A percentile compares a stretch with the other conserved stretches of the same genome.
Conservation (phyloP, 257 asterid species). For the Gentiana macrophylla region DNA sequence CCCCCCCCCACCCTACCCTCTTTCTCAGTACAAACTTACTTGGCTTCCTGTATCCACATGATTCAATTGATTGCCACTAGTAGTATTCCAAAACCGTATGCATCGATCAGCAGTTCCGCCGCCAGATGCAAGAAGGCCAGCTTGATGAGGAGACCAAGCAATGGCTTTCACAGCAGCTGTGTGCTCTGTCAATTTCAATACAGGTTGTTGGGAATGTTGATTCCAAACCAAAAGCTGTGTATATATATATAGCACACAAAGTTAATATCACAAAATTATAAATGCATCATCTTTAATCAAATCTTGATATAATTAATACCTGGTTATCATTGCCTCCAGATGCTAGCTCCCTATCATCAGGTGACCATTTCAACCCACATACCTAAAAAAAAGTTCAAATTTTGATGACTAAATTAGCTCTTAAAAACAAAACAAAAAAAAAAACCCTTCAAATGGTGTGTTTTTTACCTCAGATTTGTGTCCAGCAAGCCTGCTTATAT, state of each 20-base stretch:
- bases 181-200: conserved; percentile 76
- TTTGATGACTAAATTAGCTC: too few species aligned
- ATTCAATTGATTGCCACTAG: conserved; percentile 69
- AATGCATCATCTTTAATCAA: not conserved
- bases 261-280: not conserved
- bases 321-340: conserved; percentile 98
- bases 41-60: conserved; percentile 93
- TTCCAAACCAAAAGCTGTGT: conserved; percentile 88
- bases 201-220: conserved; percentile 73
- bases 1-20: too few species aligned
- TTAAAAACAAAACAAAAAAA: too few species aligned
- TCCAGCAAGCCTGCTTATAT: conserved; percentile 70
- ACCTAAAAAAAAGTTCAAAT: conserved; percentile 26
- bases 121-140: conserved; percentile 85
- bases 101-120: conserved; percentile 99
- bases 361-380: conserved; percentile 97
- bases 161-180: conserved; percentile 97
- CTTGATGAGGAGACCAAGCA: conserved; percentile 96
- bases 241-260: not conserved
- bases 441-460: not conserved
- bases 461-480: conserved; percentile 82
- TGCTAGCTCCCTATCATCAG: conserved; percentile 94
- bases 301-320: conserved; percentile 19
- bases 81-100: conserved; percentile 95
- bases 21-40: conserved; percentile 21